Base-by-base conservation (phyloP, 73 alveolate genomes). In the Uronychia setigera region DNA sequence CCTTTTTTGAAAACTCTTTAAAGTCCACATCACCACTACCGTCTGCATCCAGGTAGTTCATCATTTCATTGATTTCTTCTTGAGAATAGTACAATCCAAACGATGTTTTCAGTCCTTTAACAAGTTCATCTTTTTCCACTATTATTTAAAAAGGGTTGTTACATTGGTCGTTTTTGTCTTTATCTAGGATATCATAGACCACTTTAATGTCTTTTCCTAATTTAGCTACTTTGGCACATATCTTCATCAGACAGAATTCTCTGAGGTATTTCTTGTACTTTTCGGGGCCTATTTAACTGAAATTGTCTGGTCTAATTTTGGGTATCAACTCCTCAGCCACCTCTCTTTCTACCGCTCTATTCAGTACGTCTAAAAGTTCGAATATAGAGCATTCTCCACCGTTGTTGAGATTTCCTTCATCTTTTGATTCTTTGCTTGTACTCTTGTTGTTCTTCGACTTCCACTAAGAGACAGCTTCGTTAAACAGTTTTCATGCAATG, bases 371-470 rank as follows among this genome's bases (percentile, higher is more conserved):
- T 26, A 80, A 29, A 31, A 88, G 11, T 46, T 88, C 94, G 57
- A 88, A 82, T 11, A 88, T 60, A 27, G 60, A 59, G 83, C 94
- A 88, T 31, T 30, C 83, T 0, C 94, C 94, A 0, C 94, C 94
- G 26, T 30, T 35, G 34, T 58, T 76, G 25, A 88, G 13, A 32
- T 88, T 82, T 46, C 67, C 67, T 19, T 46, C 67, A 5, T 46
- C 67, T 19, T 46, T 46, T 19, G n/a, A 5, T 46, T 46, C 67
- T 19, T 46, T 46, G n/a, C n/a, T 46, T 46, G 67, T 46, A 46
- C n/a, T 46, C n/a, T 46, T 19, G n/a, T 46, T 46, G 67, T 11
- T 46, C 67, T 19, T 46, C 19, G 67, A 46, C 67, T 46, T 46
- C 67, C 67, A 46, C 5, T 46, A 11, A 46, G 67, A 46, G 19